Base-by-base conservation (phyloP, 2,329 filamentous ascomycete genomes). In the Colletotrichum sp. region DNA sequence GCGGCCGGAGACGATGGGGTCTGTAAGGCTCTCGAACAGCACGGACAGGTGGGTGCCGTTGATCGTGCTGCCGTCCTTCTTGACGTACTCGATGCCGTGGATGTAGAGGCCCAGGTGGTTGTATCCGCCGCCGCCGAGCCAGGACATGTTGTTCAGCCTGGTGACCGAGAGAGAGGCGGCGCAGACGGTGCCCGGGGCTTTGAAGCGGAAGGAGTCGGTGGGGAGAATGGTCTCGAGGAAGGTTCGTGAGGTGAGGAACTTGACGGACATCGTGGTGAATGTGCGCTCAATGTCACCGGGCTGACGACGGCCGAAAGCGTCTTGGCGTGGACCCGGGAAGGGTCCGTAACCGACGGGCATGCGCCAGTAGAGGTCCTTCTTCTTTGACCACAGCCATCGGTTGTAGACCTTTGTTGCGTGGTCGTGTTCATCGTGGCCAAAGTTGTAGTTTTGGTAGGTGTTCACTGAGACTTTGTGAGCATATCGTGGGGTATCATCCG, bases 101-200 rank as follows among this genome's bases (percentile, higher is more conserved):
- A 94, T 88, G 79, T 92, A 93, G 1, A 94, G 85, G 0, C 91
- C 92, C 16, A 92, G 83, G 78, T 89, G 88, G 21, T 84, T 87
- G 80, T 93, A 93, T 1, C 92, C 91, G 0, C 84, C 82, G 3
- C 92, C 92, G 5, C 90, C 91, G 0, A 94, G 87, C 91, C 92
- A 93, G 34, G 89, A 85, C 86, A 93, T 88, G 1, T 88, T 88
- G 49, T 84, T 81, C 4, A 91, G 81, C 2, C 85, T 86, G 0
- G 81, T 90, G 24, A 83, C 82, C 0, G 83, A 85, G 69, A 87
- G 84, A 32, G 83, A 88, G 2, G 86, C 88, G 15, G 84, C 82
- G 2, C 86, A 87, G 2, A 89, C 80, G 0, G 88, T 89, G 6
- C 84, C 86, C 0, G 87, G 85, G 7, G 79, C 82, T 10, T 79